phyloP scores from a whole-genome alignment of 345 rosid genomes.

The Salix viminalis region DNA sequence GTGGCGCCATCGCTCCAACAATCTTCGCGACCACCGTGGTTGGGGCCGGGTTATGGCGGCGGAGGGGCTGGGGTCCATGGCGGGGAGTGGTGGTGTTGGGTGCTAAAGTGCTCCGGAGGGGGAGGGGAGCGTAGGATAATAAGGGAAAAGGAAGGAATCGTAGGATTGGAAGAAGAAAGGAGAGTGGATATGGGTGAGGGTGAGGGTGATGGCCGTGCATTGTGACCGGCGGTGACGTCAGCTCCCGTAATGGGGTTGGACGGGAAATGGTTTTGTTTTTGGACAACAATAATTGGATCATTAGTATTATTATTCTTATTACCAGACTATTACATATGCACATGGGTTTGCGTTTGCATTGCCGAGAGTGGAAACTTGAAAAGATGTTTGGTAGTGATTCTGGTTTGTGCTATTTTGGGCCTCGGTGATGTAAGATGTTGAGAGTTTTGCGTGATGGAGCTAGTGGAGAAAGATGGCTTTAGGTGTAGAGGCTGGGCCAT shows the following conservation, averaged over 20 bases:
- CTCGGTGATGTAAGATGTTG: neutral
- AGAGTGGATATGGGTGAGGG: slow-evolving; percentile 5
- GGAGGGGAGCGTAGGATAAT: slow-evolving; percentile 14
- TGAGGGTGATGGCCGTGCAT: slow-evolving; percentile 28
- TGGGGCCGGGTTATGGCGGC: neutral
- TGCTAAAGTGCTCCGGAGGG: slow-evolving; percentile 21
- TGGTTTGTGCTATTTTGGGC: neutral
- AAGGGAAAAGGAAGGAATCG: slow-evolving; percentile 12
- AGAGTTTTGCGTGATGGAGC: neutral
- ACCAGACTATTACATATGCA: neutral
- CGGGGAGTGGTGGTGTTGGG: neutral
- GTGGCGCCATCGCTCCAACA: slow-evolving; percentile 28
- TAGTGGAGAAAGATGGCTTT: neutral
- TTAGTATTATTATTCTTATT: neutral
- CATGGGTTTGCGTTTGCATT: too few relatives aligned
- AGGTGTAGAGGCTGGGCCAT: neutral
- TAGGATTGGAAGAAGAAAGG: slow-evolving; percentile 12
- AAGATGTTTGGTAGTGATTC: neutral
- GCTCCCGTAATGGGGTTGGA: slow-evolving; percentile 25
- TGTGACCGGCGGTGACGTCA: slow-evolving; percentile 62
- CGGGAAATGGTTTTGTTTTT: slow-evolving; percentile 12
- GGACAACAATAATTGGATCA: neutral
- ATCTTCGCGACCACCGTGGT: slow-evolving; percentile 20
- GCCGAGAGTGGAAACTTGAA: too few relatives aligned
- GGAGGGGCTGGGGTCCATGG: slow-evolving; percentile 23